Evolutionary conservation across 2,329 filamentous ascomycete species (phyloP), one percentile per base, ranked within the genome.

Genomic region (Venturia oleaginea): DNA sequence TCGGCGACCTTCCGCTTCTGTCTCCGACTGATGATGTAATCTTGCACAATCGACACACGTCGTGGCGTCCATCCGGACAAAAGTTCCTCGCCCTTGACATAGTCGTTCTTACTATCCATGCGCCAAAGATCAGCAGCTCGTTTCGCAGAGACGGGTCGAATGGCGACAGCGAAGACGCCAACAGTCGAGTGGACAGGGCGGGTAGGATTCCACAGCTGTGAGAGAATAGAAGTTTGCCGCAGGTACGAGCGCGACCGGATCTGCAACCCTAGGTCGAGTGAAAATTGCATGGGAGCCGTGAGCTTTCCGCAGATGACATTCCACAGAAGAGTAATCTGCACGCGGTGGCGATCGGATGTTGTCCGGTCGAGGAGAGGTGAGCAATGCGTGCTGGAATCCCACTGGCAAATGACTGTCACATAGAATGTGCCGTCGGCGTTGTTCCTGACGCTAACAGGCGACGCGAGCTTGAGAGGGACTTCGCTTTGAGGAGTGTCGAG

Each of bases 31-130:
- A 82, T 77, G 64, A 97, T 88, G 71, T 88, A 96, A 75, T 99
- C 94, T 65, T 87, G 86, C n/a, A 99, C 88, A 0, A 99, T 79
- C 0, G 91, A 95, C 2, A 97, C 90, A 42, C 94, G 92, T 51
- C 94, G 85, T 1, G 94, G 93, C 8, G 87, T 86, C 94, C 94
- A 99, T 65, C 86, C 86, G 2, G 82, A 86, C 46, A 99, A 80
- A 60, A 87, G 83, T 75, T 99, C 94, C 76, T 99, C 92, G 64
- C 94, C 94, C 75, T 96, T 97, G 70, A 99, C 90, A 72, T 97
- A 97, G 74, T 96, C 91, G 71, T 96, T 89, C 66, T 91, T 88
- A 19, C 92, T 97, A 74, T 92, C 95, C 86, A 97, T 91, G 64
- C 94, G 86, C 94, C 94, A 99, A 15, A 99, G 81, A 73, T 99